These are phyloP conservation scores for Periconia digitata DNA, from an alignment of 2,329 filamentous ascomycete genomes.

Conservation along the genomic window DNA sequence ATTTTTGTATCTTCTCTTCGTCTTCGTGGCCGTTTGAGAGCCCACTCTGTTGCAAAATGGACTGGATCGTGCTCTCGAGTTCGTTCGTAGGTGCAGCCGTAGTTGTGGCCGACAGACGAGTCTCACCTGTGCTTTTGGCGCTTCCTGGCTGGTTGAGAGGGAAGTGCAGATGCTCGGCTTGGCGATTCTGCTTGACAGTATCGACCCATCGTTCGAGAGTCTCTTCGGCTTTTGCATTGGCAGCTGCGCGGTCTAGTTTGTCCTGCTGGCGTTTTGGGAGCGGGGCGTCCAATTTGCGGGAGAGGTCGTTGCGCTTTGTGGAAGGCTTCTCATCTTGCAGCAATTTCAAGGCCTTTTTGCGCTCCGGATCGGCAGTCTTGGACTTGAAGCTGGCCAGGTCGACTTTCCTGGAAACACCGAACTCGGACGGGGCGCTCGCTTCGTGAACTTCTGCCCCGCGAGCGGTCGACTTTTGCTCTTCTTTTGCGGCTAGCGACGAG, in stretches of 20 bases:
- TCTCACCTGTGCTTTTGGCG: slow-evolving; percentile 60
- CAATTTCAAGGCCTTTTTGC: slow-evolving; percentile 78
- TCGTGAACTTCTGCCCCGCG: slow-evolving; percentile 54
- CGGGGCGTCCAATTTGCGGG: slow-evolving; percentile 77
- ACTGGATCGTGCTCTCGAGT: slow-evolving; percentile 81
- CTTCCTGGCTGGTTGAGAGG: slow-evolving; percentile 75
- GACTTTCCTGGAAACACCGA: slow-evolving; percentile 66
- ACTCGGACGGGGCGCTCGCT: slow-evolving; percentile 63
- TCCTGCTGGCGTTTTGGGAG: slow-evolving; percentile 85
- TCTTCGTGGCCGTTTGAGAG: slow-evolving; percentile 63
- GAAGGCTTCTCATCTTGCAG: slow-evolving; percentile 63
- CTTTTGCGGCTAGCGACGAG: slow-evolving; percentile 59
- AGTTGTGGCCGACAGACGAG: slow-evolving; percentile 62
- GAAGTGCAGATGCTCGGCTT: slow-evolving; percentile 87
- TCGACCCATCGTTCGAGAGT: slow-evolving; percentile 90
- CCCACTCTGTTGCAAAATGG: slow-evolving; percentile 87
- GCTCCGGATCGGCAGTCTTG: slow-evolving; percentile 70
- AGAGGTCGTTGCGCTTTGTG: slow-evolving; percentile 58
- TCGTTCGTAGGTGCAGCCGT: slow-evolving; percentile 70
- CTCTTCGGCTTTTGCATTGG: slow-evolving; percentile 89
- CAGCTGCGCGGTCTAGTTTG: slow-evolving; percentile 75
- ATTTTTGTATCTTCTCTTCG: slow-evolving; percentile 68
- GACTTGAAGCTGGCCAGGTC: slow-evolving; percentile 74
- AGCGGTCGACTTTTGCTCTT: slow-evolving; percentile 36
- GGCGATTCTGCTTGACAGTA: slow-evolving; percentile 90